These are phyloP conservation scores for Laburnicola sp. DNA, from an alignment of 2,329 filamentous ascomycete genomes.

Conservation along the genomic window DNA sequence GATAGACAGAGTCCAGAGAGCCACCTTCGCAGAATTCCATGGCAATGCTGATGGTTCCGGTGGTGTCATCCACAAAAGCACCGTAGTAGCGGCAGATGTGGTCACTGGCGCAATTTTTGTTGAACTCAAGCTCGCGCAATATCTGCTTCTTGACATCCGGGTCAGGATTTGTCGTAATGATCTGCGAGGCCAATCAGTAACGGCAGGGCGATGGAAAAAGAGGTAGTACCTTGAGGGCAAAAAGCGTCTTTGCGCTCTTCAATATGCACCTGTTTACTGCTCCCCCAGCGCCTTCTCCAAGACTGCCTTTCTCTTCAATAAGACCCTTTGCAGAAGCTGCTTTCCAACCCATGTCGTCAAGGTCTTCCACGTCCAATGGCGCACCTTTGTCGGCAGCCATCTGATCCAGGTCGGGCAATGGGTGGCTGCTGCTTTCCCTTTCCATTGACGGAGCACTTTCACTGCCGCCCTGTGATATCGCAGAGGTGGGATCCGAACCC, in stretches of 20 bases:
- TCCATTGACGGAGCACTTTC: conserved; percentile 75
- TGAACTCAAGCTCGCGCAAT: conserved; percentile 92
- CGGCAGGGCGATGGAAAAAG: background rate
- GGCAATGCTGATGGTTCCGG: conserved; percentile 93
- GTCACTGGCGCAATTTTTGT: conserved; percentile 93
- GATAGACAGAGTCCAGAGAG: conserved; percentile 94
- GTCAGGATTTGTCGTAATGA: conserved; percentile 97
- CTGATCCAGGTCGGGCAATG: conserved; percentile 77
- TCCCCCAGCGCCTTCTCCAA: conserved; percentile 94
- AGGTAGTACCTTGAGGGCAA: conserved; percentile 81
- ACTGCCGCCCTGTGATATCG: conserved; percentile 75
- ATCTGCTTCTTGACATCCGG: conserved; percentile 99
- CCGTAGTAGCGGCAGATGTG: conserved; percentile 98
- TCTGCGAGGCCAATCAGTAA: conserved; percentile 49
- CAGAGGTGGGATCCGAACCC: conserved; percentile 81
- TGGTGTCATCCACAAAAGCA: conserved; percentile 94
- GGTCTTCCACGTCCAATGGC: conserved; percentile 85
- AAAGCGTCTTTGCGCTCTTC: conserved; percentile 89
- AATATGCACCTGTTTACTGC: conserved; percentile 90
- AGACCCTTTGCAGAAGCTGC: conserved; percentile 87
- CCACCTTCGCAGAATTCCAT: conserved; percentile 99
- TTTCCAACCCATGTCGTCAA: conserved; percentile 94
- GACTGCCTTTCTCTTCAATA: conserved; percentile 82
- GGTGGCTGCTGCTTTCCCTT: conserved; percentile 75
- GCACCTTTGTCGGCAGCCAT: conserved; percentile 79